phyloP scores from a whole-genome alignment of 2,329 filamentous ascomycete genomes.

The Scolecobasidium constrictum region DNA sequence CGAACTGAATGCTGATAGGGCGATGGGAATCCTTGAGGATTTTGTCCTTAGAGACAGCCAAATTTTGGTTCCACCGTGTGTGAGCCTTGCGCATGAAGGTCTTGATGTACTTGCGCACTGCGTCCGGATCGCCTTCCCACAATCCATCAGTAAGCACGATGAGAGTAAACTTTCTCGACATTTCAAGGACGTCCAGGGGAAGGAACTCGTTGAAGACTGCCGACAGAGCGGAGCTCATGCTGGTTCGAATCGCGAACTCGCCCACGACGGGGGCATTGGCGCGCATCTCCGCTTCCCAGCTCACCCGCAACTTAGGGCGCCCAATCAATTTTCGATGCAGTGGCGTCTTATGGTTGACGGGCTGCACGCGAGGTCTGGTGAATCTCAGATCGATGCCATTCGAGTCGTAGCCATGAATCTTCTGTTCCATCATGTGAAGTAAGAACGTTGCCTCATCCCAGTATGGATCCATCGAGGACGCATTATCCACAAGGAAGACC shows the following conservation, averaged over 20 bases:
- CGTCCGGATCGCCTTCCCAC: constrained; percentile 3
- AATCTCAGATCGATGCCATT: too few species aligned
- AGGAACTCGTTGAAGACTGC: constrained; percentile 1
- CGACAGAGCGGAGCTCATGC: not conserved
- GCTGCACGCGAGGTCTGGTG: not conserved
- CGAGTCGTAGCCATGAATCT: too few species aligned
- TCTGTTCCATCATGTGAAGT: too few species aligned
- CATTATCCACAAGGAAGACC: too few species aligned
- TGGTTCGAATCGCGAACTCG: not conserved
- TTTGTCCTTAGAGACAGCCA: too few species aligned
- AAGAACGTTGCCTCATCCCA: too few species aligned
- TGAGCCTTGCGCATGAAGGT: not conserved
- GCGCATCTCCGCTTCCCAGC: not conserved
- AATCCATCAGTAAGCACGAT: constrained; percentile 7
- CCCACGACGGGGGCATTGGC: not conserved
- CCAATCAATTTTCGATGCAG: not conserved
- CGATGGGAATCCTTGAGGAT: constrained; percentile 3
- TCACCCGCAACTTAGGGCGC: not conserved
- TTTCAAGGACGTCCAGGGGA: not conserved
- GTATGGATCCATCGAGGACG: too few species aligned
- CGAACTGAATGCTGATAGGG: constrained; percentile 9
- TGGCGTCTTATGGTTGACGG: not conserved
- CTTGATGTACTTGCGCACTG: not conserved
- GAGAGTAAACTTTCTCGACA: constrained; percentile 1
- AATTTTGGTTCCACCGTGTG: not conserved